Percentiles rank a stretch among this genome's conserved stretches.
Evolutionary conservation across 2,329 filamentous ascomycete genomes (phyloP).

Genomic region (Colletotrichum brevisporum): DNA sequence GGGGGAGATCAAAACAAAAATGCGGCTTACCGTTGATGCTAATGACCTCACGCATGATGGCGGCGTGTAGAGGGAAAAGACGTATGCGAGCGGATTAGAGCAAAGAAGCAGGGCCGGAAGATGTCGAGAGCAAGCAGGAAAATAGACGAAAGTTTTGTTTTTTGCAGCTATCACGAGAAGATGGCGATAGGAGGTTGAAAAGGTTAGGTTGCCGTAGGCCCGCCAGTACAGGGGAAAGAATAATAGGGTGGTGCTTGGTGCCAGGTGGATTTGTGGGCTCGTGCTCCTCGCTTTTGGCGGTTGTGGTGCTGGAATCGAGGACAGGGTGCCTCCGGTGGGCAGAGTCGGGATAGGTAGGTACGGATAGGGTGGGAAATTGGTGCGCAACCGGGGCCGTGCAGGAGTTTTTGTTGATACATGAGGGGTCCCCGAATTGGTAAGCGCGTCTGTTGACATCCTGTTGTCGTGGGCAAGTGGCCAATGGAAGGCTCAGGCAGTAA

Average conservation of each 20-base stretch:
- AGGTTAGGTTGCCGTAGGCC: conserved; percentile 26
- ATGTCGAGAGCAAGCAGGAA: conserved; percentile 31
- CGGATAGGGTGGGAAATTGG: conserved; percentile 39
- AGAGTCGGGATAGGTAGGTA: conserved; percentile 32
- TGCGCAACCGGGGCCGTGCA: conserved; percentile 39
- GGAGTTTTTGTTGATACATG: conserved; percentile 42
- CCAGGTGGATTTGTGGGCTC: conserved; percentile 29
- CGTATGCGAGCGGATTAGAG: conserved; percentile 44
- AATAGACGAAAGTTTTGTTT: conserved; percentile 3
- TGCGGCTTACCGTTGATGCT: conserved; percentile 91
- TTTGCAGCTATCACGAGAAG: conserved; percentile 40
- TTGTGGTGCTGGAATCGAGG: conserved; percentile 10
- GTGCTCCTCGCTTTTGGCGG: conserved; percentile 31
- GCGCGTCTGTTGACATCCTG: conserved; percentile 37
- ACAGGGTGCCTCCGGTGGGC: conserved; percentile 35
- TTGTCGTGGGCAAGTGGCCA: conserved; percentile 26
- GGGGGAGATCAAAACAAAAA: conserved; percentile 47
- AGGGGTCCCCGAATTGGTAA: conserved; percentile 41
- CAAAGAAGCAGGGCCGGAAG: conserved; percentile 27
- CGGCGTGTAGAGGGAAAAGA: conserved; percentile 45
- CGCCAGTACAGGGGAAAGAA: conserved; percentile 37
- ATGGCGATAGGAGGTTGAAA: conserved; percentile 38
- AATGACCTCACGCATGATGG: conserved; percentile 98
- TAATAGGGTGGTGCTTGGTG: conserved; percentile 28
- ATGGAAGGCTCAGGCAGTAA: conserved; percentile 15